Conservation (phyloP, 163 green algal genomes). For the Scenedesmus sp. region DNA sequence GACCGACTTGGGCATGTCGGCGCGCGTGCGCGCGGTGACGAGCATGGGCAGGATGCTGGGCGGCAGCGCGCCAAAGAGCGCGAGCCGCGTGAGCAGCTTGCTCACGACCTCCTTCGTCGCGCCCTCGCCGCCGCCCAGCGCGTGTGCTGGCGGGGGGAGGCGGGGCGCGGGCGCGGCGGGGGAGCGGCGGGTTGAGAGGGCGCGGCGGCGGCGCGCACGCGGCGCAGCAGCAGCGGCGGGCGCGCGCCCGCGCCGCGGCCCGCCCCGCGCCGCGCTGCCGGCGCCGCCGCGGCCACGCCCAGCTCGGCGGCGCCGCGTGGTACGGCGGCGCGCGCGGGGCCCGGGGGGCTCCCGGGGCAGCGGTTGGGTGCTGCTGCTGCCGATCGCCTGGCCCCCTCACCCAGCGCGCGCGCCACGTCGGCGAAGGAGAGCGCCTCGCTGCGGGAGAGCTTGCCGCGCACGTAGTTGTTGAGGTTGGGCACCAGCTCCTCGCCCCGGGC, state of each 20-base stretch:
- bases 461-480: constrained; percentile 59
- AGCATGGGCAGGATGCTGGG: constrained; percentile 38
- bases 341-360: too few species aligned
- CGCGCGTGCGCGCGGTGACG: constrained; percentile 5
- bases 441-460: constrained; percentile 48
- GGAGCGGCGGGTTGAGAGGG: too few species aligned
- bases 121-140: constrained; percentile 2
- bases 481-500: constrained; percentile 31
- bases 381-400: constrained; percentile 20
- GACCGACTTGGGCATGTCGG: constrained; percentile 44
- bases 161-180: too few species aligned
- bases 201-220: too few species aligned
- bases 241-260: too few species aligned
- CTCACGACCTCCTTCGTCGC: constrained; percentile 17
- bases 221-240: too few species aligned
- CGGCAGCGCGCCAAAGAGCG: constrained; percentile 50
- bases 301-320: too few species aligned
- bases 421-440: constrained; percentile 51
- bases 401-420: constrained; percentile 44
- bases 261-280: too few species aligned
- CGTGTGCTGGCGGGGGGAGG: constrained; percentile 6
- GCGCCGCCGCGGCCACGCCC: too few species aligned
- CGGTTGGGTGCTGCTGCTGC: not conserved
- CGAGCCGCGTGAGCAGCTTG: constrained; percentile 34
- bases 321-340: too few species aligned